Conservation (phyloP, 306 rosid species). For the Rosa rugosa region DNA sequence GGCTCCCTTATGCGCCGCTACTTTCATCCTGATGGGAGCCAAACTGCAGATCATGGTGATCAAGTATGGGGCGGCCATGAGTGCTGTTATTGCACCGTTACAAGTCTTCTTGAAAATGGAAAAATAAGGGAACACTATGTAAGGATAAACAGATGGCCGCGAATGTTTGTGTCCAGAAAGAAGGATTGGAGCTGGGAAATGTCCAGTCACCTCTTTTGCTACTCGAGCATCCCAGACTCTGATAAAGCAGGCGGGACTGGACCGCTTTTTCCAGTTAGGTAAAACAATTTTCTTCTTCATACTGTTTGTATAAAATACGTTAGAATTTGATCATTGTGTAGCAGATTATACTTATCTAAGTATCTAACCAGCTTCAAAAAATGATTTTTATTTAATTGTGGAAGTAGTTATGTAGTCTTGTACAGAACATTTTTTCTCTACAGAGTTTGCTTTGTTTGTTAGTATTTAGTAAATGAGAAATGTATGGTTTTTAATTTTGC, state of each 20-base stretch:
- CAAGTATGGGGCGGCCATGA: constrained; percentile 50
- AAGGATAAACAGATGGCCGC: constrained; percentile 53
- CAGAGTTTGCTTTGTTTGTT: no score
- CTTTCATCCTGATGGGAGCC: constrained; percentile 49
- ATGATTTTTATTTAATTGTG: no score
- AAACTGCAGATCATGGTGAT: constrained; percentile 45
- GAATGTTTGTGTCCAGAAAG: constrained; percentile 38
- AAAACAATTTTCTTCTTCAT: no score
- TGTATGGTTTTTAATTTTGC: no score
- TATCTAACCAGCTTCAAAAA: no score
- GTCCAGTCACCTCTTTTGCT: constrained; percentile 43
- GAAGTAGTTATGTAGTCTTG: no score
- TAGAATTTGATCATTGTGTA: no score
- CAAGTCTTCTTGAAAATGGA: constrained; percentile 33
- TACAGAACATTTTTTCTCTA: no score
- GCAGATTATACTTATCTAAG: no score
- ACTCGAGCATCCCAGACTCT: constrained; percentile 49
- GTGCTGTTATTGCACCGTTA: constrained; percentile 36
- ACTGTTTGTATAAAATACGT: no score
- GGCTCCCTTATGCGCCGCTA: constrained; percentile 37
- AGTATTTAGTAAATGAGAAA: no score
- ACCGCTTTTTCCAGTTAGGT: constrained; percentile 16
- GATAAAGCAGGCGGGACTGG: constrained; percentile 46
- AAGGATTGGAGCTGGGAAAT: constrained; percentile 56
- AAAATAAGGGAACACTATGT: constrained; percentile 53